Evolutionary conservation across 352 stramenopile species (phyloP).

Genomic region (Sclerospora graminicola): DNA sequence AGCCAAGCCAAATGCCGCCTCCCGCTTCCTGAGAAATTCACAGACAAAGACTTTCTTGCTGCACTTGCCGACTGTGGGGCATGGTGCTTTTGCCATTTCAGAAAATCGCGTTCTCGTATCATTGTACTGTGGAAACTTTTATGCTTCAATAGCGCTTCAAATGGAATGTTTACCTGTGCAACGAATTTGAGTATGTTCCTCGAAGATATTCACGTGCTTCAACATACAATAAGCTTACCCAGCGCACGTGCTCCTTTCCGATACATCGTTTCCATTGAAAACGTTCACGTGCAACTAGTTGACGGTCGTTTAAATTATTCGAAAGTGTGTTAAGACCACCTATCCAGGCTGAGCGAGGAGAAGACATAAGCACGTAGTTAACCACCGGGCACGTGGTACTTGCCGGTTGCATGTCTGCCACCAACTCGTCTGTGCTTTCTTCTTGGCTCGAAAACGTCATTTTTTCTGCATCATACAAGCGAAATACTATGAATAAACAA

Average conservation of each 20-base stretch:
- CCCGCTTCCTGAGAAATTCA: constrained; percentile 18
- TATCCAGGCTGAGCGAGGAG: constrained; percentile 14
- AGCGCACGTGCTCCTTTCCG: constrained; percentile 21
- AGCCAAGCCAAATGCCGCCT: constrained; percentile 20
- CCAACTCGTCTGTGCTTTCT: constrained; percentile 7
- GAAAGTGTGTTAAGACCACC: constrained; percentile 3
- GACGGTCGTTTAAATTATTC: constrained; percentile 33
- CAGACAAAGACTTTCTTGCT: constrained; percentile 16
- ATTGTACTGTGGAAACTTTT: constrained; percentile 22
- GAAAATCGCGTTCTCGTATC: constrained; percentile 22
- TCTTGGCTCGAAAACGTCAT: constrained; percentile 7
- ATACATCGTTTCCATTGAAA: constrained; percentile 69
- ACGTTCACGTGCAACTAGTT: constrained; percentile 42
- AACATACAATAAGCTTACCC: constrained; percentile 18
- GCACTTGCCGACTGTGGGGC: constrained; percentile 1
- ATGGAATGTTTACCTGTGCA: constrained; percentile 25
- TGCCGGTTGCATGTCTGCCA: constrained; percentile 8
- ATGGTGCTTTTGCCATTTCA: constrained; percentile 16
- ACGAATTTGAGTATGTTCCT: neutral
- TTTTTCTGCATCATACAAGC: constrained; percentile 9
- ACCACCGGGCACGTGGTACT: constrained; percentile 8
- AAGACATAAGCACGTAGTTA: constrained; percentile 25
- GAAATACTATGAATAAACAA: constrained; percentile 1
- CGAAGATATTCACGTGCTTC: neutral
- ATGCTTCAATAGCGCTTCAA: constrained; percentile 16